Evolutionary conservation across 2,329 filamentous ascomycete genomes (phyloP), one percentile per base, ranked within the genome.

Genomic region (Sphaerulina populicola): DNA sequence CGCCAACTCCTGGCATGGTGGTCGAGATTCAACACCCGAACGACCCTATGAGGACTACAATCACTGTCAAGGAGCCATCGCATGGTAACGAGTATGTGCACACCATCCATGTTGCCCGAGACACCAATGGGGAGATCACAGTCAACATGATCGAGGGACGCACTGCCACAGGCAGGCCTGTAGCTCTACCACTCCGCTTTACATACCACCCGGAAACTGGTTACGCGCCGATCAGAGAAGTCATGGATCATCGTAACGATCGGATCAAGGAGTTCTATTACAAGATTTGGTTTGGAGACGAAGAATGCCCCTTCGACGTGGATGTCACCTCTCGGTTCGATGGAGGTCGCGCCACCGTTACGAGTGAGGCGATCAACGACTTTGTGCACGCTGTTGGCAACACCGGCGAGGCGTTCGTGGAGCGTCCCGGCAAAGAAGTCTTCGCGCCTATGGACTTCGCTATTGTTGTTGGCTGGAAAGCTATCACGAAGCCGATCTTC

Each of bases 251-350:
- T 49, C 88, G 93, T 66, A 98, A 98, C 68, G 91, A 98, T 67
- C 86, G 88, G 58, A 97, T 98, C 77, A 98, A 98, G 77, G 88
- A 95, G 71, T 98, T 98, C 70, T 98, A 98, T 78, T 98, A 94
- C 82, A 83, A 84, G 61, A 84, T 94, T 59, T 98, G 93, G 93
- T 98, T 98, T 63, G 93, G 89, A 38, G 79, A 90, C 54, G 90
- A 95, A 64, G 72, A 78, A 39, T 78, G 94, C 45, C 84, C 94
- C 49, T 86, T 96, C 49, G 85, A 96, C 63, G 84, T 86, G 12
- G 77, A 87, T 33, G 86, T 95, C 47, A 90, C 88, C 5, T 85
- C 87, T 66, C 83, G 82, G 60, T 98, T 98, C 66, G 88, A 93
- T 60, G 93, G 93, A 66, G 93, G 93, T 58, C 83, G 83, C 60